phyloP scores from a whole-genome alignment of 176 grass and related monocot genomes.

The Cenchrus purpureus region DNA sequence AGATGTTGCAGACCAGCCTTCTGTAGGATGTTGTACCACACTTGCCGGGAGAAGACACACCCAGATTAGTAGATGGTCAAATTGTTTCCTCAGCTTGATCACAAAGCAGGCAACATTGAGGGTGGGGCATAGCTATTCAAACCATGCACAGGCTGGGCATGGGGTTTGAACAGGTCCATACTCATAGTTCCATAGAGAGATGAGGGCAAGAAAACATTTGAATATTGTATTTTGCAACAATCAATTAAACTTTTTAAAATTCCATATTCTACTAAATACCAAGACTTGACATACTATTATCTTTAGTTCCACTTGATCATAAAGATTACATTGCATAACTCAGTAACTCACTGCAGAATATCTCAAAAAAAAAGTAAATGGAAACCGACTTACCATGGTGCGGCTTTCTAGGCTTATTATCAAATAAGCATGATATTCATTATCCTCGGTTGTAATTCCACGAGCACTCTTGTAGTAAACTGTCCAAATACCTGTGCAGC shows the following conservation, averaged over 20 bases:
- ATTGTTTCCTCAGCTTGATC: neutral
- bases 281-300: neutral
- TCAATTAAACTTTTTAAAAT: neutral
- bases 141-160: neutral
- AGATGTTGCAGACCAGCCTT: too few species aligned
- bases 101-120: too few species aligned
- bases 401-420: constrained; percentile 94
- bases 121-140: neutral
- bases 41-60: too few species aligned
- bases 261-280: constrained; percentile 12
- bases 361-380: neutral
- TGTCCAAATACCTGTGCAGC: constrained; percentile 98
- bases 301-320: neutral
- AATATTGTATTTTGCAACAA: neutral
- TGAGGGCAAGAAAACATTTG: neutral
- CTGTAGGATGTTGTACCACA: too few species aligned
- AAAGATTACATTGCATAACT: constrained; percentile 19
- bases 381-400: constrained; percentile 74
- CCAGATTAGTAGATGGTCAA: too few species aligned
- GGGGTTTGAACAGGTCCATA: neutral
- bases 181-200: neutral
- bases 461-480: constrained; percentile 96
- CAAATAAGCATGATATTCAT: constrained; percentile 98
- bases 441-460: constrained; percentile 67
- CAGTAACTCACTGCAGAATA: constrained; percentile 5